Conservation (phyloP, 108 stramenopile genomes). For the Skeletonema menzelii region DNA sequence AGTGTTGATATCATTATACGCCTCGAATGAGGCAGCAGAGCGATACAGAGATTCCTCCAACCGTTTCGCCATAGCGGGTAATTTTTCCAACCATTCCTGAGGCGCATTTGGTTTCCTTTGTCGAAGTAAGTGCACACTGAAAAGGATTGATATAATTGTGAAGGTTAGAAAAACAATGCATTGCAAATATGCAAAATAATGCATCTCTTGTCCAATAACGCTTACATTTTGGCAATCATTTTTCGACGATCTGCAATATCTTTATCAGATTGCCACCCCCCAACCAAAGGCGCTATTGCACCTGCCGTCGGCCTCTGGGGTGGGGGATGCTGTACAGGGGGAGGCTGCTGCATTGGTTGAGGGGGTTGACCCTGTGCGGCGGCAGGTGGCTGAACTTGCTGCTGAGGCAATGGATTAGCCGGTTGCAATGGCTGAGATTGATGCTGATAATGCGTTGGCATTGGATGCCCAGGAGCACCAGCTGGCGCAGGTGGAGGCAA, state of each 20-base stretch:
- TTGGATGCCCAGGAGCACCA: conserved; percentile 27
- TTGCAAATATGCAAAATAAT: not conserved
- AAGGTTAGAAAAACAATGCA: not conserved
- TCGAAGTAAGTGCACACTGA: conserved; percentile 89
- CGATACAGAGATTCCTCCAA: conserved; percentile 94
- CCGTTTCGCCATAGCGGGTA: conserved; percentile 96
- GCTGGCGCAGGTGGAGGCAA: conserved; percentile 10
- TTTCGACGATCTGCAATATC: conserved; percentile 85
- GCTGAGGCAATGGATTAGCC: conserved; percentile 24
- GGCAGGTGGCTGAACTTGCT: conserved; percentile 24
- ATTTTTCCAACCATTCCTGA: conserved; percentile 93
- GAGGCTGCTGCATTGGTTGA: conserved; percentile 45
- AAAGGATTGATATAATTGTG: not conserved
- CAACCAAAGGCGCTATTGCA: conserved; percentile 75
- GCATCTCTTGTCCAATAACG: not conserved
- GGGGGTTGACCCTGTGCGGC: conserved; percentile 15
- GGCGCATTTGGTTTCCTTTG: conserved; percentile 94
- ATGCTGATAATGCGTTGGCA: conserved; percentile 49
- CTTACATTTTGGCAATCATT: conserved; percentile 95
- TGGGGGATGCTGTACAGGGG: conserved; percentile 39
- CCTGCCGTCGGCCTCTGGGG: conserved; percentile 17
- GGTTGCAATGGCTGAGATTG: conserved; percentile 25
- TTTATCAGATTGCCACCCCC: conserved; percentile 91
- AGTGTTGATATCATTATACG: conserved; percentile 90
- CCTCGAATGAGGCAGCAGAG: conserved; percentile 85